Evolutionary conservation across 2,329 filamentous ascomycete genomes (phyloP).

Genomic region (Myriosclerotinia curreyana): DNA sequence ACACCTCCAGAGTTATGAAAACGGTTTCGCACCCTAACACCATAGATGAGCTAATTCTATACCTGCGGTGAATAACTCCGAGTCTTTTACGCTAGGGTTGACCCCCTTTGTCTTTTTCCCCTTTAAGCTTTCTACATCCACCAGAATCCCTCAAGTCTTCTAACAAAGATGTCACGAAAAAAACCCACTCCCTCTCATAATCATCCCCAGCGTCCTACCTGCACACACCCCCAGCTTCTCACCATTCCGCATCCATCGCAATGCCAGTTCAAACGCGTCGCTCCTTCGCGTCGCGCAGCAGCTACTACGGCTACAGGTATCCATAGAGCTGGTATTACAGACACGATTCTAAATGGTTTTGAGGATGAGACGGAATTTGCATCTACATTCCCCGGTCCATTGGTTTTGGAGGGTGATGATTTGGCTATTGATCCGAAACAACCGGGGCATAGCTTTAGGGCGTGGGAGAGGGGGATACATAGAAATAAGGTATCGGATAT

Average conservation of each 20-base stretch:
- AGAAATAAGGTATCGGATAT: conserved; percentile 31
- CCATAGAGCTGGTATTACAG: neutral
- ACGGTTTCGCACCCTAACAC: neutral
- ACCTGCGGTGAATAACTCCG: too few relatives aligned
- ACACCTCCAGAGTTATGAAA: neutral
- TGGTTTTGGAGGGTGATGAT: conserved; percentile 33
- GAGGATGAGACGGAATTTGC: neutral
- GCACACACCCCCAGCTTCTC: conserved; percentile 1
- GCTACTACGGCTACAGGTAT: conserved; percentile 19
- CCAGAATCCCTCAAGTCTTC: neutral
- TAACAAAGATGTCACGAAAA: neutral
- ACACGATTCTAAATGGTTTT: neutral
- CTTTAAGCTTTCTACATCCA: too few relatives aligned
- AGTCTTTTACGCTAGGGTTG: too few relatives aligned
- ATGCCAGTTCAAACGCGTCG: neutral
- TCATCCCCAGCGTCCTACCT: neutral
- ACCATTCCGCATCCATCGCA: conserved; percentile 2
- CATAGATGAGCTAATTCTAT: too few relatives aligned
- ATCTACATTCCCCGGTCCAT: conserved; percentile 30
- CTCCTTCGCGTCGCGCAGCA: conserved; percentile 18
- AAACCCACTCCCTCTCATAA: neutral
- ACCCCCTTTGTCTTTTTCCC: too few relatives aligned
- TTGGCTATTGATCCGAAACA: conserved; percentile 29
- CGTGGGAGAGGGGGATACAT: conserved; percentile 28
- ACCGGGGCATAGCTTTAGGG: conserved; percentile 30